Evolutionary conservation across 192 early-diverging fungal species (phyloP).

Genomic region (Phycomyces nitens): DNA sequence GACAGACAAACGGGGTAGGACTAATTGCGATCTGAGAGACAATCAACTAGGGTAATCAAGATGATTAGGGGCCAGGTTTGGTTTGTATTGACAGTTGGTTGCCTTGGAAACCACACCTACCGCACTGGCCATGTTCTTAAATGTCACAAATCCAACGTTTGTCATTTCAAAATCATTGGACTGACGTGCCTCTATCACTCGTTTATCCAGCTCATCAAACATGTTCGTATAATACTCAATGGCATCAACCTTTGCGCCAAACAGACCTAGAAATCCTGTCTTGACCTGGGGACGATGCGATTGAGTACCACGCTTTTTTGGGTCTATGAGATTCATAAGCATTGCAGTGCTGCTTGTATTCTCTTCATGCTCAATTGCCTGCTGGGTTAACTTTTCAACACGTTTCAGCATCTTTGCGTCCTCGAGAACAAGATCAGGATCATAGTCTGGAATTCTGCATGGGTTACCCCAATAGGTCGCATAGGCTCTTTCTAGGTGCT

Average conservation of each 20-base stretch:
- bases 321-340: slow-evolving; percentile 1
- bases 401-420: slow-evolving; percentile 29
- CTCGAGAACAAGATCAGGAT: slow-evolving; percentile 43
- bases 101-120: no score
- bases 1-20: slow-evolving; percentile 58
- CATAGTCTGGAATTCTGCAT: slow-evolving; percentile 55
- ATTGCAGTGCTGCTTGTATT: not conserved
- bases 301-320: slow-evolving; percentile 3
- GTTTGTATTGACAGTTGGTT: no score
- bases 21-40: slow-evolving; percentile 62
- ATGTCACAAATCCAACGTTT: slow-evolving; percentile 71
- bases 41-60: slow-evolving; percentile 42
- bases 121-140: slow-evolving; percentile 62
- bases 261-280: slow-evolving; percentile 38
- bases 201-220: slow-evolving; percentile 52
- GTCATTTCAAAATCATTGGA: slow-evolving; percentile 33
- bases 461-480: slow-evolving; percentile 64
- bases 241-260: slow-evolving; percentile 60
- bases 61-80: no score
- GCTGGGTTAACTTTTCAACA: slow-evolving; percentile 3
- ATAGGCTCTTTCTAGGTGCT: slow-evolving; percentile 53
- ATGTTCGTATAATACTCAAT: slow-evolving; percentile 58
- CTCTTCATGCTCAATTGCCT: slow-evolving; percentile 6
- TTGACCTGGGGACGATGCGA: slow-evolving; percentile 40
- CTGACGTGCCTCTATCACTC: slow-evolving; percentile 31